Evolutionary conservation across 78 protist species (phyloP).

Genomic region (Dictyostelium purpureum): DNA sequence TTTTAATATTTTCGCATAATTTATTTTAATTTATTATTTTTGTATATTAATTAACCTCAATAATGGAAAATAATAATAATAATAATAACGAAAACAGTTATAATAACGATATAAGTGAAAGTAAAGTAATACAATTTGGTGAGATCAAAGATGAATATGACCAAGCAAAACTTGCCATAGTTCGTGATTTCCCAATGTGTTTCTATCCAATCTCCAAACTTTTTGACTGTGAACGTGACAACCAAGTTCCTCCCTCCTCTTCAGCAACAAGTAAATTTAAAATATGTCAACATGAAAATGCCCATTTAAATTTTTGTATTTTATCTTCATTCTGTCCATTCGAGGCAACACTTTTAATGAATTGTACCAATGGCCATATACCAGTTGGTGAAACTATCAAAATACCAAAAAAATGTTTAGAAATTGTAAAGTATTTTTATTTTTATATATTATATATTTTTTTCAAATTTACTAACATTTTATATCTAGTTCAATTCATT

Average conservation of each 20-base stretch:
- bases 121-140: neutral
- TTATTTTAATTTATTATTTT: neutral
- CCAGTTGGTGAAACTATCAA: neutral
- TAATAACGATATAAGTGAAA: neutral
- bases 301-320: constrained; percentile 52
- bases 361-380: constrained; percentile 28
- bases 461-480: neutral
- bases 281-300: neutral
- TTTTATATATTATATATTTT: neutral
- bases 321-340: constrained; percentile 42
- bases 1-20: neutral
- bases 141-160: constrained; percentile 63
- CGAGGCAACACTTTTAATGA: constrained; percentile 1
- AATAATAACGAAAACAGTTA: neutral
- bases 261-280: neutral
- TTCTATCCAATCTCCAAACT: neutral
- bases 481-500: constrained; percentile 24
- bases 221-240: constrained; percentile 25
- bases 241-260: neutral
- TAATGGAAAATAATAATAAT: neutral
- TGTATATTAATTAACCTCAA: neutral
- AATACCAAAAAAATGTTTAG: neutral
- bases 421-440: neutral
- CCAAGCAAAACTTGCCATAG: constrained; percentile 10
- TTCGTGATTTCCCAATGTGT: constrained; percentile 34